Percentiles rank a stretch among this genome's conserved stretches.
Conservation (phyloP, 2,329 filamentous ascomycete genomes). For the Fusarium sp. region DNA sequence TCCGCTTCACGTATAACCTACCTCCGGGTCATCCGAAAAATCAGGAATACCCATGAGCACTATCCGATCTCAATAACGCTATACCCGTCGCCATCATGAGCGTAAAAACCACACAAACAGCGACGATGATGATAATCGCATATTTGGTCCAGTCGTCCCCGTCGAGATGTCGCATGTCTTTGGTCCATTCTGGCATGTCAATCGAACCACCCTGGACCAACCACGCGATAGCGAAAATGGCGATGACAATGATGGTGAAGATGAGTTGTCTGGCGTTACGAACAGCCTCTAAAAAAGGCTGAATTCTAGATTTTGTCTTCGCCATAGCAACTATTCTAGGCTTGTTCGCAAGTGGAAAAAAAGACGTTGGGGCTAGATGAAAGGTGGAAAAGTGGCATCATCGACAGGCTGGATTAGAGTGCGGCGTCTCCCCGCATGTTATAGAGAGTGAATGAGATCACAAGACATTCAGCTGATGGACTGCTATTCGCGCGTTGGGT, state of each 20-base stretch:
- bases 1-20: rapidly evolving
- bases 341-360: background rate
- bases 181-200: constrained; percentile 24
- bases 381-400: background rate
- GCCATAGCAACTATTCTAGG: background rate
- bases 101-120: background rate
- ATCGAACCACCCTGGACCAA: constrained; percentile 15
- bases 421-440: background rate
- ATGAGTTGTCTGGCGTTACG: background rate
- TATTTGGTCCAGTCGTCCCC: constrained; percentile 9
- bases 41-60: background rate
- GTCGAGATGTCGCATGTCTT: background rate
- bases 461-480: background rate
- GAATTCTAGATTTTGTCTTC: background rate
- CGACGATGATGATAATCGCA: background rate
- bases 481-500: background rate
- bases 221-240: constrained; percentile 7
- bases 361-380: background rate
- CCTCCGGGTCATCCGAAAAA: background rate
- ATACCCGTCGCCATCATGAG: background rate
- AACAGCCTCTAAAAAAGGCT: background rate
- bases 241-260: constrained; percentile 1
- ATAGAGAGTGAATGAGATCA: background rate
- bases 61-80: background rate
- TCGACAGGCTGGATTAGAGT: background rate